Evolutionary conservation across 1,284 basidiomycete species (phyloP), one percentile per base, ranked within the genome.

Genomic region (Heterobasidion annosum): DNA sequence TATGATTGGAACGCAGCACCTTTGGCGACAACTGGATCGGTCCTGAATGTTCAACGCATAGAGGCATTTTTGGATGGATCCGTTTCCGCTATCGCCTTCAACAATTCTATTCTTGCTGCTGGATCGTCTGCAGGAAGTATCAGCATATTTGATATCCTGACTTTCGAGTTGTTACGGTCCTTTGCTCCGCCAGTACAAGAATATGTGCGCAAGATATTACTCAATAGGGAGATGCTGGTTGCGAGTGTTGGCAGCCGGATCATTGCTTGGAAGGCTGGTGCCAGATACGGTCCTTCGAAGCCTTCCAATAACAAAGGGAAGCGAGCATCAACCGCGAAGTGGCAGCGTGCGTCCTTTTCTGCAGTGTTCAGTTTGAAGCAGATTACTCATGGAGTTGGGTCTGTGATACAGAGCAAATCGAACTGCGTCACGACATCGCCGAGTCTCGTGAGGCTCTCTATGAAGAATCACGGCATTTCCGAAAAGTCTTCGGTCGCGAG

Each of bases 91-190:
- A 69, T 91, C n/a, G 73, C 79, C 1, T 81, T 82, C 73, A 82
- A 81, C 56, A 69, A 75, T 1, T 62, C 75, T 9, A 71, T 81
- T 2, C 69, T 89, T 46, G 76, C 81, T 25, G 82, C 83, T 0
- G 86, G 88, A 34, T 83, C 82, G 13, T 73, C 78, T 1, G 70
- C 75, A 8, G 91, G 92, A 3, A 72, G 73, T 3, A 76, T 86
- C 16, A 75, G 73, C 18, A 74, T 85, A 10, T 89, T 82, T 70
- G 86, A 92, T 60, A 75, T 80, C 1, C 72, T 92, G 53, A 83
- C 82, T 0, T 76, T 87, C 52, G 72, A 71, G 15, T 73, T 69
- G 3, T 66, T 86, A 54, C 77, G 79, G 48, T 73, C 69, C 49
- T 84, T 91, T 64, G 62, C 68, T 9, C 74, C 71, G 18, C 75